phyloP scores from a whole-genome alignment of 2,329 filamentous ascomycete genomes.

The Ophiocordyceps camponoti-floridani region DNA sequence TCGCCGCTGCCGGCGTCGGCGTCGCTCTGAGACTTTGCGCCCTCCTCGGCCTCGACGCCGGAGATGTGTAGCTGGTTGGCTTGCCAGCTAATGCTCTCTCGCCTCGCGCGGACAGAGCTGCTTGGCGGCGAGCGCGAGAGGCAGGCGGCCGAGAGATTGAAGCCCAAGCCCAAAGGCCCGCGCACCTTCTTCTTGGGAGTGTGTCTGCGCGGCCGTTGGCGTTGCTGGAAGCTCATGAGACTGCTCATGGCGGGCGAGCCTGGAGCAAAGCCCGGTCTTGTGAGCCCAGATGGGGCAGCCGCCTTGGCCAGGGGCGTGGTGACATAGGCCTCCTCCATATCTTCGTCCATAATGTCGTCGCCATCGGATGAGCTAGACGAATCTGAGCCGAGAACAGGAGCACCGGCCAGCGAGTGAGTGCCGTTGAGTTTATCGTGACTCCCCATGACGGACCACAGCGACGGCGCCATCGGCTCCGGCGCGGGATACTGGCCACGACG shows the following conservation, averaged over 20 bases:
- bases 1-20: conserved; percentile 29
- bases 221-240: conserved; percentile 67
- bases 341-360: conserved; percentile 53
- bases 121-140: conserved; percentile 61
- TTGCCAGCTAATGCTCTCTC: conserved; percentile 81
- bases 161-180: conserved; percentile 30
- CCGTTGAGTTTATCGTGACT: conserved; percentile 52
- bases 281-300: conserved; percentile 26
- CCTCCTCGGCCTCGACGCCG: conserved; percentile 48
- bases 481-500: conserved; percentile 30
- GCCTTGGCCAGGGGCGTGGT: conserved; percentile 63
- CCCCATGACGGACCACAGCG: conserved; percentile 53
- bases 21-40: conserved; percentile 50
- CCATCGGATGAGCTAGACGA: conserved; percentile 58
- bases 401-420: conserved; percentile 64
- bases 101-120: conserved; percentile 34
- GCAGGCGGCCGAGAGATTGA: conserved; percentile 22
- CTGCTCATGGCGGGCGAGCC: conserved; percentile 57
- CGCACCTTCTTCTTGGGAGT: conserved; percentile 33
- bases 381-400: conserved; percentile 56
- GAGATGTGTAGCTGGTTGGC: conserved; percentile 76
- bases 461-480: conserved; percentile 48
- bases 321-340: conserved; percentile 64
- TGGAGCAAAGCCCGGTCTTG: conserved; percentile 40
- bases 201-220: conserved; percentile 55